phyloP scores from a whole-genome alignment of 176 grass and related monocot genomes.

The Zoysia japonica region DNA sequence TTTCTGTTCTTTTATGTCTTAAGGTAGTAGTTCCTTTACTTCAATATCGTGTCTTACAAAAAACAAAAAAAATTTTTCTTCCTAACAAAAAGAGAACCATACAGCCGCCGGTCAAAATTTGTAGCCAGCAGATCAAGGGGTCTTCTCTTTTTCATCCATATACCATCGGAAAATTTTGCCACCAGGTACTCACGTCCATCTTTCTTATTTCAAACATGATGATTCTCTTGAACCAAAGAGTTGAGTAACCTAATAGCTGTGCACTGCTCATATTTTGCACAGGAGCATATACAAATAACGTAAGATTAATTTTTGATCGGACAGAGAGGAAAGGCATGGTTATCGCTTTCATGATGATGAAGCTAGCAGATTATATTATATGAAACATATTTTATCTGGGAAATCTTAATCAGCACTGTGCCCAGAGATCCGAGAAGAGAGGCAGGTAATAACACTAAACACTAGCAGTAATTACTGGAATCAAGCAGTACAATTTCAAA shows the following conservation, averaged over 20 bases:
- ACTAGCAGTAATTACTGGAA: not conserved
- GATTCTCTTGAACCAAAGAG: not conserved
- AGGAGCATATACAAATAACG: not conserved
- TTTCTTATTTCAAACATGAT: not conserved
- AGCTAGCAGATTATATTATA: not conserved
- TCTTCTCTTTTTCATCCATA: not conserved
- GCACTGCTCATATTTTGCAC: not conserved
- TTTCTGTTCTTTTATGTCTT: not conserved
- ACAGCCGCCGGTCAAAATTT: not conserved
- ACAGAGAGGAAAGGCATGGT: not conserved
- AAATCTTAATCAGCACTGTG: not conserved
- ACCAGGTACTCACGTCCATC: not conserved
- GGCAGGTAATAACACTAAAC: not conserved
- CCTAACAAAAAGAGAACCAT: not conserved
- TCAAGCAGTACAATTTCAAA: not conserved
- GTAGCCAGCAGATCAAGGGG: not conserved
- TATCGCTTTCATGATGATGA: not conserved
- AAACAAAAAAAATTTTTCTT: not conserved
- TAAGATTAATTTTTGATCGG: not conserved
- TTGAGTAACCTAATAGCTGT: not conserved
- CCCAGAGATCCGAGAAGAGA: not conserved
- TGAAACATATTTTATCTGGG: not conserved
- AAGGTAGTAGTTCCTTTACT: not conserved
- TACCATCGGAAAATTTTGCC: not conserved
- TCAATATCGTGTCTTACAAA: not conserved